phyloP scores from a whole-genome alignment of 495 filamentous ascomycete species.

The Hyaloscypha finlandica region DNA sequence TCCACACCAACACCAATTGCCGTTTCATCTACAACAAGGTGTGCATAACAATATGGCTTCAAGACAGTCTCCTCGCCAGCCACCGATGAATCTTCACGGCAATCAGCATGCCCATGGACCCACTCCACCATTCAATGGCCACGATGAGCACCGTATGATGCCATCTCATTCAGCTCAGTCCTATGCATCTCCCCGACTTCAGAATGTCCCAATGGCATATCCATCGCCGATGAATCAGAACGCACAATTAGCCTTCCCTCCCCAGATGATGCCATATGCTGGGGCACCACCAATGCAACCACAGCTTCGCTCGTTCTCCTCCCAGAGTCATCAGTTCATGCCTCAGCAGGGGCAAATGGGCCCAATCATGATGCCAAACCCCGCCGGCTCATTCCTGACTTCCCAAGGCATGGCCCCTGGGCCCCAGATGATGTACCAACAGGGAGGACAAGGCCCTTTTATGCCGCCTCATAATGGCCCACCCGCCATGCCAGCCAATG shows the following conservation, averaged over 20 bases:
- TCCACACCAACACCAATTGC: constrained; percentile 72
- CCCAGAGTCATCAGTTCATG: constrained; percentile 65
- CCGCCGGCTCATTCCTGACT: constrained; percentile 45
- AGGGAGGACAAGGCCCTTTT: constrained; percentile 66
- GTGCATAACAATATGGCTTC: constrained; percentile 39
- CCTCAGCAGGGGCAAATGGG: constrained; percentile 68
- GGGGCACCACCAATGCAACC: constrained; percentile 56
- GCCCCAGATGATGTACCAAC: constrained; percentile 71
- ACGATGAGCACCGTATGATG: constrained; percentile 85
- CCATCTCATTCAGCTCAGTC: constrained; percentile 78
- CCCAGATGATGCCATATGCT: constrained; percentile 68
- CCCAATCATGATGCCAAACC: constrained; percentile 78
- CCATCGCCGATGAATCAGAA: constrained; percentile 68
- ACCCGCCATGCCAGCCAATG: constrained; percentile 61
- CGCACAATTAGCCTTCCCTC: constrained; percentile 69
- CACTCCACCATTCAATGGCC: constrained; percentile 60
- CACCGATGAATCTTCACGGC: constrained; percentile 64
- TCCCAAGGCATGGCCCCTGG: constrained; percentile 60
- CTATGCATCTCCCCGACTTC: constrained; percentile 75
- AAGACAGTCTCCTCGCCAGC: constrained; percentile 65
- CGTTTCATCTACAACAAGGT: constrained; percentile 61
- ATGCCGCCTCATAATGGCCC: constrained; percentile 60
- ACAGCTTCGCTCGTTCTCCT: constrained; percentile 53
- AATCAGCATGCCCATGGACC: constrained; percentile 63
- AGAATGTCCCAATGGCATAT: constrained; percentile 68